phyloP scores from a whole-genome alignment of 306 rosid species.

The Cicer arietinum region DNA sequence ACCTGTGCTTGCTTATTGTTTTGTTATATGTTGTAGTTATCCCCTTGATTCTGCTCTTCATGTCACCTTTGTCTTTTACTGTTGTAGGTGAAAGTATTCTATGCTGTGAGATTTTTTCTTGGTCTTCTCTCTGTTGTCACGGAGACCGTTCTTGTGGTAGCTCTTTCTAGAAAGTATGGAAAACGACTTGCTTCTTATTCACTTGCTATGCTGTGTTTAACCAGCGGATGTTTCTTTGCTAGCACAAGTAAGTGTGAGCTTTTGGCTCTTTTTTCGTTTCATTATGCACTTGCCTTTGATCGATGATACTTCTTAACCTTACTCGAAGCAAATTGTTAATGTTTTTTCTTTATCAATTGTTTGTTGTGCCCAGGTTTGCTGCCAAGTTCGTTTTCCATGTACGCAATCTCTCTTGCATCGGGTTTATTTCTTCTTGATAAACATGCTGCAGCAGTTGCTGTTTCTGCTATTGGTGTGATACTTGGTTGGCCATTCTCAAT shows the following conservation, averaged over 20 bases:
- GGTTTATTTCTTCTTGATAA: conserved; percentile 89
- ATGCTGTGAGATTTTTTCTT: conserved; percentile 85
- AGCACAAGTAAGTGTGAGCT: conserved; percentile 86
- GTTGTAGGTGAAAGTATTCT: conserved; percentile 88
- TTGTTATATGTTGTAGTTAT: background rate
- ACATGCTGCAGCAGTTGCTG: conserved; percentile 80
- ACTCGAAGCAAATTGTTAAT: conserved; percentile 28
- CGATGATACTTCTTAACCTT: background rate
- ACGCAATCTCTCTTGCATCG: conserved; percentile 86
- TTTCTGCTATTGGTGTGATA: conserved; percentile 83
- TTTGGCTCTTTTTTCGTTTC: conserved; percentile 12
- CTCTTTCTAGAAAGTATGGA: conserved; percentile 90
- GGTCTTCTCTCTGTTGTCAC: conserved; percentile 80
- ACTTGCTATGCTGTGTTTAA: conserved; percentile 94
- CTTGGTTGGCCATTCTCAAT: conserved; percentile 99
- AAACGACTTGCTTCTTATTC: conserved; percentile 89
- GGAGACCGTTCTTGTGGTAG: conserved; percentile 87
- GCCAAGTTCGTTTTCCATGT: conserved; percentile 99
- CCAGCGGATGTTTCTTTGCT: conserved; percentile 97
- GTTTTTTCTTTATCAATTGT: conserved; percentile 20
- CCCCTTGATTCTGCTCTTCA: conserved; percentile 31
- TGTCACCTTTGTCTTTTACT: conserved; percentile 42
- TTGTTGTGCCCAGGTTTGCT: conserved; percentile 74
- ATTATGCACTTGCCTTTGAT: conserved; percentile 15
- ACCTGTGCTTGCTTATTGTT: conserved; percentile 16